These are phyloP conservation scores for Taiozyma onychis DNA, from an alignment of 1,139 yeast genomes.

Conservation along the genomic window DNA sequence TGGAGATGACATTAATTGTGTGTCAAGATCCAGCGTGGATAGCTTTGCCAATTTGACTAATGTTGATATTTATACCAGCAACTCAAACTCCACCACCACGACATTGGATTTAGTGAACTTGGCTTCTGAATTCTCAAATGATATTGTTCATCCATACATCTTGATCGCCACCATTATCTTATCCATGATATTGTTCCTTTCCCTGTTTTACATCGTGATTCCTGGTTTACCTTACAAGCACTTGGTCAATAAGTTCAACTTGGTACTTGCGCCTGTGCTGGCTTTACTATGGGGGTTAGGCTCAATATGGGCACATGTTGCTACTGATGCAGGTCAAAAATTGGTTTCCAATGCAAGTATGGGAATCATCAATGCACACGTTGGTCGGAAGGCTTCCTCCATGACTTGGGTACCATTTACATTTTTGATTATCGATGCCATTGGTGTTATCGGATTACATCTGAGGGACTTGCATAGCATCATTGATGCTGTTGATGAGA, in stretches of 20 bases:
- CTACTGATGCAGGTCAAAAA: slow-evolving; percentile 39
- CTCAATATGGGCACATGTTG: slow-evolving; percentile 63
- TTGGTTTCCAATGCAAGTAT: slow-evolving; percentile 49
- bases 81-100: slow-evolving; percentile 26
- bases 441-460: slow-evolving; percentile 26
- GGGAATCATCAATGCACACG: slow-evolving; percentile 37
- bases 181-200: slow-evolving; percentile 35
- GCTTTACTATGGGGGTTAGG: slow-evolving; percentile 63
- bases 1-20: slow-evolving; percentile 28
- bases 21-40: slow-evolving; percentile 27
- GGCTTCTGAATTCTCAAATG: slow-evolving; percentile 36
- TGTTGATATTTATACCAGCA: slow-evolving; percentile 27
- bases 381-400: slow-evolving; percentile 51
- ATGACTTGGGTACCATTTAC: slow-evolving; percentile 61
- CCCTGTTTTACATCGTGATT: slow-evolving; percentile 38
- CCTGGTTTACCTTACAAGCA: slow-evolving; percentile 44
- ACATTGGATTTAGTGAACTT: slow-evolving; percentile 37
- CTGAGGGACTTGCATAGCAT: slow-evolving; percentile 26
- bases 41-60: slow-evolving; percentile 27
- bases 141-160: slow-evolving; percentile 49
- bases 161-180: slow-evolving; percentile 45
- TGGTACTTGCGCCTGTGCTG: slow-evolving; percentile 34
- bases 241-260: slow-evolving; percentile 29
- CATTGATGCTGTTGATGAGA: slow-evolving; percentile 25
- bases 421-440: slow-evolving; percentile 33